Base-by-base conservation (phyloP, 2,329 filamentous ascomycete genomes). In the Mycosphaerelloides madeirae region DNA sequence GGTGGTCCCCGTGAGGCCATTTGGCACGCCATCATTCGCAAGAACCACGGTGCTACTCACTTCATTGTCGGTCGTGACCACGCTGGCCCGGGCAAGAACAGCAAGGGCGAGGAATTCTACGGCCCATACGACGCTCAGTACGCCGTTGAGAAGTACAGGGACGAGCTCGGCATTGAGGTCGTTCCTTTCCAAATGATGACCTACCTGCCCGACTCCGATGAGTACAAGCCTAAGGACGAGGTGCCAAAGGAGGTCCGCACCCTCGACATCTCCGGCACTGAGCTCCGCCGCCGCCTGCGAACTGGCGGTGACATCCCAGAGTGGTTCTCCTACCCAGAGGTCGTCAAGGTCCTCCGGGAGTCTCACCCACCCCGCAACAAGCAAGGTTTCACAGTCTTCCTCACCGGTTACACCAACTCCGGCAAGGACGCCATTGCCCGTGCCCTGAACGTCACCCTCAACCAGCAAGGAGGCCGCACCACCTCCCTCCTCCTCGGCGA, bases 161-260 rank as follows among this genome's bases (percentile, higher is more conserved):
- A 88, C 56, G 93, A 98, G 79, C 86, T 98, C 51, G 93, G 91
- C 62, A 98, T 98, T 65, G 88, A 96, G 75, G 93, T 98, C 64
- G 93, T 98, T 55, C 89, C 93, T 58, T 98, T 98, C 84, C 91
- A 97, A 77, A 89, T 94, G 81, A 95, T 98, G 84, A 97, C 94
- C 53, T 98, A 97, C 74, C 84, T 97, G 48, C 93, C 93, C 58
- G 93, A 97, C 72, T 84, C 81, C 65, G 93, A 98, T 69, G 93
- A 97, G 78, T 98, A 98, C 78, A 82, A 81, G 61, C 93, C 93
- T 45, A 81, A 89, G 69, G 87, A 98, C 72, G 80, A 96, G 74
- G 91, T 98, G 51, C 75, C 84, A 60, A 75, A 82, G 63, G 89
- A 87, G 55, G 78, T 85, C 63, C 87, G 87, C 69, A 97, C 91